These are phyloP conservation scores for Aethionema arabicum DNA, from an alignment of 345 rosid genomes.

Conservation along the genomic window DNA sequence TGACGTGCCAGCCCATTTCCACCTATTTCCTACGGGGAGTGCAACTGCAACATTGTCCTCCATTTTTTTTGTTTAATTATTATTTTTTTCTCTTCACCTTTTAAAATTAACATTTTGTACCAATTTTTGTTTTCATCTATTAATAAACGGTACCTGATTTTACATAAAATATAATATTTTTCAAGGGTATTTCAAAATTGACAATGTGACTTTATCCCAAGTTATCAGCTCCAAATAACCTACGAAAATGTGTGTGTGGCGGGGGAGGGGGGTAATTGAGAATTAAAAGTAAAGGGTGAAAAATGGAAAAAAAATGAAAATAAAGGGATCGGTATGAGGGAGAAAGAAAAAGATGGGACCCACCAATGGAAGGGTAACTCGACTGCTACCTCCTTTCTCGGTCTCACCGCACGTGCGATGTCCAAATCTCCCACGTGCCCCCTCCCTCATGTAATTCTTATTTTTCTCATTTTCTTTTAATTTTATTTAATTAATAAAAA, in stretches of 20 bases:
- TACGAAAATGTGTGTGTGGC: background rate
- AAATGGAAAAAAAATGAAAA: constrained; percentile 3
- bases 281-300: constrained; percentile 3
- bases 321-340: constrained; percentile 25
- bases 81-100: background rate
- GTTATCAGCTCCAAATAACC: background rate
- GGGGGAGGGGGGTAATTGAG: background rate
- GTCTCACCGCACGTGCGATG: constrained; percentile 37
- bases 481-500: too few species aligned
- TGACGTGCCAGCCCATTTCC: constrained; percentile 36
- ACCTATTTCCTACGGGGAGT: constrained; percentile 24
- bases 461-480: too few species aligned
- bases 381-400: constrained; percentile 50
- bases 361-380: constrained; percentile 39
- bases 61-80: constrained; percentile 4
- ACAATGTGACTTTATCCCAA: background rate
- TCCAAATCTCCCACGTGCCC: constrained; percentile 47
- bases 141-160: constrained; percentile 16
- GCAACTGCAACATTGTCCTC: constrained; percentile 34
- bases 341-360: constrained; percentile 20
- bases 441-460: background rate
- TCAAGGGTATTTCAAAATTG: too few species aligned
- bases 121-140: background rate
- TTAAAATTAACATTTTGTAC: background rate
- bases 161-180: constrained; percentile 3